Evolutionary conservation across 2,329 filamentous ascomycete species (phyloP).

Genomic region (Diaporthe velutina): DNA sequence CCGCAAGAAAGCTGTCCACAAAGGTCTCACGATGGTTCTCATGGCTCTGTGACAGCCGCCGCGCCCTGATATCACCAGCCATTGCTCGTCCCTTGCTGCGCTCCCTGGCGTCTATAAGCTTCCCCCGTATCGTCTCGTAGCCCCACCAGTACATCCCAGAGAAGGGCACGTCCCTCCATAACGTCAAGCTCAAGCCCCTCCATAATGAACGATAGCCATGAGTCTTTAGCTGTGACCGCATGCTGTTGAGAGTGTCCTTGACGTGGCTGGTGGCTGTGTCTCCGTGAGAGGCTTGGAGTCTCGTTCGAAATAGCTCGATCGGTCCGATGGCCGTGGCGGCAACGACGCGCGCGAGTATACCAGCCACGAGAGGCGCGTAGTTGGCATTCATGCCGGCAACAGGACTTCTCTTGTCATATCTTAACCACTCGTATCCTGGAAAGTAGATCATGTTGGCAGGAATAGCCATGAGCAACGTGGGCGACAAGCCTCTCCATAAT

Average conservation of each 20-base stretch:
- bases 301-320: conserved; percentile 93
- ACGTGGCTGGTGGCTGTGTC: conserved; percentile 76
- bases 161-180: conserved; percentile 98
- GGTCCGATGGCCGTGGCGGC: conserved; percentile 89
- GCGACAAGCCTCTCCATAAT: conserved; percentile 93
- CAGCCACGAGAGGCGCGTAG: conserved; percentile 84
- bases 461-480: conserved; percentile 92
- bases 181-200: conserved; percentile 88
- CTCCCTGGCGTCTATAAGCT: conserved; percentile 77
- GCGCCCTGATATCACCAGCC: conserved; percentile 55
- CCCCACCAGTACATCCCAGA: conserved; percentile 99
- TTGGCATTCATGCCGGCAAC: conserved; percentile 76
- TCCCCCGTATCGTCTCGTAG: conserved; percentile 85
- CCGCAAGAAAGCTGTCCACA: conserved; percentile 89
- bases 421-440: conserved; percentile 95
- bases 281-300: conserved; percentile 83
- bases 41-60: conserved; percentile 70
- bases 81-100: conserved; percentile 58
- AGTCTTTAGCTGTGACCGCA: conserved; percentile 82
- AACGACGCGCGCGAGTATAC: conserved; percentile 80
- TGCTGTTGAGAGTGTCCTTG: conserved; percentile 79
- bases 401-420: conserved; percentile 79
- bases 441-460: conserved; percentile 99
- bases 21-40: conserved; percentile 85
- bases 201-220: conserved; percentile 88